These are phyloP conservation scores for Penicillium cosmopolitanum DNA, from an alignment of 495 filamentous ascomycete genomes.

Conservation along the genomic window DNA sequence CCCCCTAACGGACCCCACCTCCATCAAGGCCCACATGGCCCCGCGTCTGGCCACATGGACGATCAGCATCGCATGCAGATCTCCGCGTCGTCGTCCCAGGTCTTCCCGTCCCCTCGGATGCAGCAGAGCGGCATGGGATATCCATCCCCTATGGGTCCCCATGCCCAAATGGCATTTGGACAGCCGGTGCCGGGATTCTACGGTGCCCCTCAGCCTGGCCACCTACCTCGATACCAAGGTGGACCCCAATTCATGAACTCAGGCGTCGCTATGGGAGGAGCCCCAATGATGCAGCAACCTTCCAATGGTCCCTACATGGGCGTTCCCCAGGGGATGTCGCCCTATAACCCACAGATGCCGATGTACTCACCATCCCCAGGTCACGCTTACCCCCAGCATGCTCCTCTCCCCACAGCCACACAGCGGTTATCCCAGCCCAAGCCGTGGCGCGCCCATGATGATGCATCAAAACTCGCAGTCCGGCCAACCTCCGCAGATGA, in stretches of 20 bases:
- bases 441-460: conserved; percentile 79
- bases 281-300: conserved; percentile 81
- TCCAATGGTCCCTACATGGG: conserved; percentile 60
- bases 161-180: conserved; percentile 69
- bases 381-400: conserved; percentile 67
- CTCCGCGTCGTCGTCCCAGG: conserved; percentile 76
- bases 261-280: conserved; percentile 68
- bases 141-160: conserved; percentile 68
- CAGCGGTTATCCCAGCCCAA: conserved; percentile 83
- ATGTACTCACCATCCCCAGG: conserved; percentile 72
- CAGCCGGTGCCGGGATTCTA: conserved; percentile 73
- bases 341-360: conserved; percentile 68
- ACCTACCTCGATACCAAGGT: conserved; percentile 52
- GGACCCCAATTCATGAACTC: conserved; percentile 66
- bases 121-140: conserved; percentile 70
- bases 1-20: conserved; percentile 68
- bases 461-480: conserved; percentile 80
- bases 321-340: conserved; percentile 58
- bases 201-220: conserved; percentile 46
- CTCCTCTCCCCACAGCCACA: conserved; percentile 65
- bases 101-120: conserved; percentile 78
- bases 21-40: conserved; percentile 68
- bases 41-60: conserved; percentile 64
- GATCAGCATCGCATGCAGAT: conserved; percentile 88
- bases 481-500: conserved; percentile 62